Evolutionary conservation across 352 stramenopile species (phyloP).

Genomic region (Detonula confervacea): DNA sequence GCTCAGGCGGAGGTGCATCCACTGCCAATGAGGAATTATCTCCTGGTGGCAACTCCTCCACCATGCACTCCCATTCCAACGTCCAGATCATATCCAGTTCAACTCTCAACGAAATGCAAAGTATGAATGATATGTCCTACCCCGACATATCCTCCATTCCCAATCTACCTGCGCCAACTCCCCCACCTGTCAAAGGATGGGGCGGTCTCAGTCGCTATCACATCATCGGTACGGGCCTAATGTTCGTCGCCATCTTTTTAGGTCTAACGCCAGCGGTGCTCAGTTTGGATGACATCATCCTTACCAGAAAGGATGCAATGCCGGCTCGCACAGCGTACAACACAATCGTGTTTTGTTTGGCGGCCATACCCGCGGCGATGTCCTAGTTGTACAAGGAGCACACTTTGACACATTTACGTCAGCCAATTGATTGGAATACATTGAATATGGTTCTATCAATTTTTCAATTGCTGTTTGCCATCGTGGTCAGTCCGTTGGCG

Average conservation of each 20-base stretch:
- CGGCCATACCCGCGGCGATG: conserved; percentile 69
- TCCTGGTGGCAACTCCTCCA: neutral
- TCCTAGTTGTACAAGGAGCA: conserved; percentile 84
- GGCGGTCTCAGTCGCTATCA: conserved; percentile 69
- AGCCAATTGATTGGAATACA: conserved; percentile 75
- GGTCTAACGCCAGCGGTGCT: conserved; percentile 63
- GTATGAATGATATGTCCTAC: neutral
- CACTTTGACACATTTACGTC: conserved; percentile 67
- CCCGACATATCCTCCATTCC: conserved; percentile 26
- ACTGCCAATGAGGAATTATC: conserved; percentile 6
- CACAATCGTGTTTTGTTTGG: conserved; percentile 76
- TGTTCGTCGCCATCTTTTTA: conserved; percentile 71
- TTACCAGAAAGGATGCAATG: conserved; percentile 67
- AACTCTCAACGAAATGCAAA: neutral
- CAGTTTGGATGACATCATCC: conserved; percentile 65
- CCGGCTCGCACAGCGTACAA: conserved; percentile 74
- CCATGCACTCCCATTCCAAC: conserved; percentile 10
- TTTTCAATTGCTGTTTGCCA: conserved; percentile 76
- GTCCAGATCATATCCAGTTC: conserved; percentile 21
- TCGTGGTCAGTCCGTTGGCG: conserved; percentile 74
- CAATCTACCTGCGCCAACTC: conserved; percentile 16
- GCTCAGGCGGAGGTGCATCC: conserved; percentile 7
- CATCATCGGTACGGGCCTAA: conserved; percentile 66
- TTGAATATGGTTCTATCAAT: conserved; percentile 77
- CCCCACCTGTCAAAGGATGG: conserved; percentile 52